Percentiles rank a stretch among this genome's conserved stretches.
Evolutionary conservation across 257 asterid species (phyloP).

Genomic region (Thymus quinquecostatus): DNA sequence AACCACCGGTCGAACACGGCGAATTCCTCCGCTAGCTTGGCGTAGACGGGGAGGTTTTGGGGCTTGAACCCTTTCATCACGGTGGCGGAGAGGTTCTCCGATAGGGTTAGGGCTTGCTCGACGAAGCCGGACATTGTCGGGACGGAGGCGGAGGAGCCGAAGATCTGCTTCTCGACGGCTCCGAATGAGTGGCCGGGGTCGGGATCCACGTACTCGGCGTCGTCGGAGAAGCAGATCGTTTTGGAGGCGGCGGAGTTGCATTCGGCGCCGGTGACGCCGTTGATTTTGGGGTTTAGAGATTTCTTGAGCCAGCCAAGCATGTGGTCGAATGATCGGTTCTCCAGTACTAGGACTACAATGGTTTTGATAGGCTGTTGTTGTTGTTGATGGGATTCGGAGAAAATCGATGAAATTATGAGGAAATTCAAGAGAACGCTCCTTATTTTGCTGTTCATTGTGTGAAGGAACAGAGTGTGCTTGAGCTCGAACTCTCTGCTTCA

Average conservation of each 20-base stretch:
- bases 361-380: slow-evolving; percentile 66
- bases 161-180: slow-evolving; percentile 67
- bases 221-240: slow-evolving; percentile 62
- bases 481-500: no score
- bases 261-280: slow-evolving; percentile 75
- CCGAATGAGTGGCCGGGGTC: slow-evolving; percentile 89
- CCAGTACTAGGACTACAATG: slow-evolving; percentile 70
- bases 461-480: neutral
- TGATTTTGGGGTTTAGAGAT: slow-evolving; percentile 57
- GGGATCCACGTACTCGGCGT: slow-evolving; percentile 76
- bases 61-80: slow-evolving; percentile 83
- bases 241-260: slow-evolving; percentile 58
- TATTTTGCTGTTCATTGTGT: slow-evolving; percentile 30
- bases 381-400: slow-evolving; percentile 39
- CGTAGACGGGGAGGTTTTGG: slow-evolving; percentile 55
- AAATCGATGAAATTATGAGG: slow-evolving; percentile 38
- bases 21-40: slow-evolving; percentile 52
- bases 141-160: slow-evolving; percentile 48
- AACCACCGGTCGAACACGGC: slow-evolving; percentile 81
- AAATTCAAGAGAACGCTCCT: slow-evolving; percentile 32
- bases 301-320: slow-evolving; percentile 90
- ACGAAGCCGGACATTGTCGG: slow-evolving; percentile 91
- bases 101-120: slow-evolving; percentile 63
- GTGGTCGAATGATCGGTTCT: slow-evolving; percentile 85
- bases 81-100: slow-evolving; percentile 50